Percentiles rank a stretch among this genome's conserved stretches.
phyloP scores from a whole-genome alignment of 2,329 filamentous ascomycete genomes.

The Penicillium sp. region DNA sequence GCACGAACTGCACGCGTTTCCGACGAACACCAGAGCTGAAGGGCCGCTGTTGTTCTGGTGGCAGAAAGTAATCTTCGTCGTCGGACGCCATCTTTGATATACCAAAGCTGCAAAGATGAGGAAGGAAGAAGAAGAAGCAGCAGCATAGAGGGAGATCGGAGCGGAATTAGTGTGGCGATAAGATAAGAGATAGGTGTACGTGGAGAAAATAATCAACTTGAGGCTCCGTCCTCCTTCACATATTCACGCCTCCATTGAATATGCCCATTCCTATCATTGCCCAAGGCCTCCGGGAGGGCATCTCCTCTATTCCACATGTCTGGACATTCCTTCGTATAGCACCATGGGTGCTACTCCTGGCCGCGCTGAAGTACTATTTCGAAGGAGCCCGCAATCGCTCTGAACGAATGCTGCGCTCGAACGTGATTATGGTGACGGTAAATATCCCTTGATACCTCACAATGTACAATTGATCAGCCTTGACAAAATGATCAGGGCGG shows the following conservation, averaged over 20 bases:
- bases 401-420: slow-evolving; percentile 86
- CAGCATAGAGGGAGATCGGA: background rate
- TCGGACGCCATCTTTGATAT: slow-evolving; percentile 37
- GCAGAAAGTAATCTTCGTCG: slow-evolving; percentile 58
- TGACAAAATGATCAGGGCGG: slow-evolving; percentile 59
- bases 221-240: slow-evolving; percentile 6
- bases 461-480: slow-evolving; percentile 12
- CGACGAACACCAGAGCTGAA: slow-evolving; percentile 64
- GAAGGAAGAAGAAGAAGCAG: background rate
- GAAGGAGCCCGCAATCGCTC: slow-evolving; percentile 71
- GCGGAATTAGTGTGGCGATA: slow-evolving; percentile 13
- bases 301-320: slow-evolving; percentile 55
- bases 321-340: slow-evolving; percentile 54
- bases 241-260: slow-evolving; percentile 17
- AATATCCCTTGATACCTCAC: background rate
- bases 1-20: slow-evolving; percentile 61
- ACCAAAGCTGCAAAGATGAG: background rate
- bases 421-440: slow-evolving; percentile 89
- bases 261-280: slow-evolving; percentile 64
- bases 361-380: slow-evolving; percentile 70
- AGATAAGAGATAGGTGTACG: slow-evolving; percentile 16
- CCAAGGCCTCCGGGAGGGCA: slow-evolving; percentile 55
- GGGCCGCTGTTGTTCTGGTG: slow-evolving; percentile 58
- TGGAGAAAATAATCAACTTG: slow-evolving; percentile 8
- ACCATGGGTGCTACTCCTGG: slow-evolving; percentile 54